Base-by-base conservation (phyloP, 164 flowering plant genomes). In the Magnolia kwangsiensis region DNA sequence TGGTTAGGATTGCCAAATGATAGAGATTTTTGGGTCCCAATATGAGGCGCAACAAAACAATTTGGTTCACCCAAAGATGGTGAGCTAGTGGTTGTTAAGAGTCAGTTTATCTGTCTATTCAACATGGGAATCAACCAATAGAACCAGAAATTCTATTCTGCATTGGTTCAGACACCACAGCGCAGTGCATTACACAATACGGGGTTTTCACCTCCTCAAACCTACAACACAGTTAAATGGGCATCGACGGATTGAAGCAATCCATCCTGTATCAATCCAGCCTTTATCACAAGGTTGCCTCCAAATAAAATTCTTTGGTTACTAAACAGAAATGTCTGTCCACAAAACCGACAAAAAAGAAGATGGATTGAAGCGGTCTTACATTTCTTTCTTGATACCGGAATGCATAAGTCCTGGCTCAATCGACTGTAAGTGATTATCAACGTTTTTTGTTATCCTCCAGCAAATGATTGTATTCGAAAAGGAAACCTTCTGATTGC, bases 401-500 rank as follows among this genome's bases (percentile, higher is more conserved):
- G 94, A 88, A 74, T 50, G 87, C 3, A 91, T 88, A 73, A 84
- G n/a, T 72, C 68, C 86, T 61, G 74, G 75, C 72, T 92, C 94
- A 72, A 89, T 51, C 1, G 87, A 82, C 61, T 88, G 87, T 84
- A 92, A 84, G 79, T 87, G 89, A 67, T 71, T 83, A 72, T 90
- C 81, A 49, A 90, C 0, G 86, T 73, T 82, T 88, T 73, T 90
- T 92, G 79, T 92, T 92, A 73, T 92, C 97, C 71, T 87, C 91
- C 67, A 88, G 85, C 80, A 91, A 79, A 50, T 92, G 89, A 73
- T 90, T 92, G 75, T 89, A 92, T 80, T 92, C 95, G 29, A 92
- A 86, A 79, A 92, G 94, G 77, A 92, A 83, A 8, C 95, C 93
- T 81, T 89, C 93, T 8, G 92, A 88, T 79, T 91, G 97, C 75